phyloP scores from a whole-genome alignment of 805 yeast genomes.

The Lipomyces chichibuensis region DNA sequence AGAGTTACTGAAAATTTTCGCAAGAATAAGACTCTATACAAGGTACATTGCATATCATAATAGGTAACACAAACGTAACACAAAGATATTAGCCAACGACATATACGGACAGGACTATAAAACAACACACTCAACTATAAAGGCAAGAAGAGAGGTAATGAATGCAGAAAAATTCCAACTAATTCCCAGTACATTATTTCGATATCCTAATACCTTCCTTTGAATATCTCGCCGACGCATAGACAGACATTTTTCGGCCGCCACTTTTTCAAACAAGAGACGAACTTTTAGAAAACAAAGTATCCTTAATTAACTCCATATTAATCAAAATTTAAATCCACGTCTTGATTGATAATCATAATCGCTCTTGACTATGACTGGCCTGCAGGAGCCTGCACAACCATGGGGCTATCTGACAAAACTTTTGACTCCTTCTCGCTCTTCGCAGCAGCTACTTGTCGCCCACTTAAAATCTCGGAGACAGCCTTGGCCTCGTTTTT shows the following conservation, averaged over 20 bases:
- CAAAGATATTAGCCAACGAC: background rate
- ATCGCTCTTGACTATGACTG: background rate
- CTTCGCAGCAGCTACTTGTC: conserved; percentile 3
- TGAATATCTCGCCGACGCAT: background rate
- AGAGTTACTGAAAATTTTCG: no score
- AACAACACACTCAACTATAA: background rate
- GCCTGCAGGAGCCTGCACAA: background rate
- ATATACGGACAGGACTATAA: background rate
- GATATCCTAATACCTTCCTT: background rate
- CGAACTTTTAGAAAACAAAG: background rate
- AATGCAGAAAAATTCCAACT: background rate
- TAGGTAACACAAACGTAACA: background rate
- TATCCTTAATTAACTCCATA: background rate
- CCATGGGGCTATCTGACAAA: background rate
- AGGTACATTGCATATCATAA: background rate
- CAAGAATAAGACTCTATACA: background rate
- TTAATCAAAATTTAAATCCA: background rate
- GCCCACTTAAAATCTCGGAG: conserved; percentile 17
- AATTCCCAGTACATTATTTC: background rate
- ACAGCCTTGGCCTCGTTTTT: conserved; percentile 50
- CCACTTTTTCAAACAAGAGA: background rate
- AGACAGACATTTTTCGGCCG: background rate
- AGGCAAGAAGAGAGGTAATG: background rate
- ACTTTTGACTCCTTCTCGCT: conserved; percentile 6
- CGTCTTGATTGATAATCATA: background rate